Conservation (phyloP, 257 asterid genomes). For the Echites panduratus region DNA sequence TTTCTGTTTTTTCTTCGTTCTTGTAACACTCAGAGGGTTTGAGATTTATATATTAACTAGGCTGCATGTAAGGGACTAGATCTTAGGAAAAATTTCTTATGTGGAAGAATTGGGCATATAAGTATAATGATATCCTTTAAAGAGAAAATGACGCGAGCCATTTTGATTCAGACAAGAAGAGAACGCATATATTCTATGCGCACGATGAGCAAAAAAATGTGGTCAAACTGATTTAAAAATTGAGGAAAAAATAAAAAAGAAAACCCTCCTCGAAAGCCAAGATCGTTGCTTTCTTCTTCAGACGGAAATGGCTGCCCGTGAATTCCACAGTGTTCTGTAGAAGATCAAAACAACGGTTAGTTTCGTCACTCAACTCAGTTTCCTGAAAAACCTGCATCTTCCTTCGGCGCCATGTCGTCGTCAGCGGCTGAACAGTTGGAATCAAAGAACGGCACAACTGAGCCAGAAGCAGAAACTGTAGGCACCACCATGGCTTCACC, state of each 20-base stretch:
- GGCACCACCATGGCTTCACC: slow-evolving; percentile 25
- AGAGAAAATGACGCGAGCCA: too few relatives aligned
- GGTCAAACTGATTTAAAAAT: not conserved
- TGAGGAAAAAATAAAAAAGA: too few relatives aligned
- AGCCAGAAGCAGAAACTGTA: slow-evolving; percentile 23
- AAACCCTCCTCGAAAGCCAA: not conserved
- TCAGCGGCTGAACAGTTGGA: slow-evolving; percentile 38
- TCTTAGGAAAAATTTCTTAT: too few relatives aligned
- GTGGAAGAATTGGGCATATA: too few relatives aligned
- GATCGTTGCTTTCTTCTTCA: not conserved
- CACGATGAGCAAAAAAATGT: too few relatives aligned
- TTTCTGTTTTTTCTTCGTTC: too few relatives aligned
- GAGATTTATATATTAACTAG: too few relatives aligned
- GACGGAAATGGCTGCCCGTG: not conserved
- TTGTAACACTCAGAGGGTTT: too few relatives aligned
- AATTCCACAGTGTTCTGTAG: not conserved
- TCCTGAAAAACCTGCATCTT: not conserved
- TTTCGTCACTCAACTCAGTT: not conserved
- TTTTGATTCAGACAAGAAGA: too few relatives aligned
- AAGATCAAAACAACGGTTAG: not conserved
- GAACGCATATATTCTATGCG: too few relatives aligned
- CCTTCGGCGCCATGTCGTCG: slow-evolving; percentile 26
- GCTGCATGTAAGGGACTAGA: too few relatives aligned
- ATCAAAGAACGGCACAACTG: slow-evolving; percentile 34
- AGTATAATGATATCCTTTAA: too few relatives aligned